A percentile compares a stretch with the other conserved stretches of the same genome.
Evolutionary conservation across 495 filamentous ascomycete genomes (phyloP).

Genomic region (Neurospora pannonica): DNA sequence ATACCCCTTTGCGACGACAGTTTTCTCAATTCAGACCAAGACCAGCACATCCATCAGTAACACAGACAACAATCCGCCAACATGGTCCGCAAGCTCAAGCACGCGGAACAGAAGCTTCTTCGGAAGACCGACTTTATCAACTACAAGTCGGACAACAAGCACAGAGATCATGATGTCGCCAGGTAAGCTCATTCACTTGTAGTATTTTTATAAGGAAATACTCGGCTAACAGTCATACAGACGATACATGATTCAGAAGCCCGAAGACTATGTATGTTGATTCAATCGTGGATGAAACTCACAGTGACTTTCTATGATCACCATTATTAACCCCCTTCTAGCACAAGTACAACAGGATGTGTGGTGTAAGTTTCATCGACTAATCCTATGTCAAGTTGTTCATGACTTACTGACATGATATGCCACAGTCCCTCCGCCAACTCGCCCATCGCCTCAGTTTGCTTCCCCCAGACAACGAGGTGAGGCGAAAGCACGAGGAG

Average conservation of each 20-base stretch:
- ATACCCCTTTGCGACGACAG: not conserved
- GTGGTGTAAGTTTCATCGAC: conserved; percentile 36
- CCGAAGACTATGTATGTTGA: conserved; percentile 46
- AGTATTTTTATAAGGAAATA: not conserved
- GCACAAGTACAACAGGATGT: conserved; percentile 78
- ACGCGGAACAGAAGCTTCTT: conserved; percentile 62
- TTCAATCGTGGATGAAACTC: conserved; percentile 52
- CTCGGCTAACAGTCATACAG: conserved; percentile 20
- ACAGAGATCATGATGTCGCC: conserved; percentile 66
- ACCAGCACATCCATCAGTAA: not conserved
- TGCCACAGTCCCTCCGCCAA: conserved; percentile 55
- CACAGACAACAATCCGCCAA: conserved; percentile 13
- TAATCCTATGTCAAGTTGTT: not conserved
- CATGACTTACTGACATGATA: not conserved
- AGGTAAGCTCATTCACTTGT: conserved; percentile 13
- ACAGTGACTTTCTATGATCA: conserved; percentile 19
- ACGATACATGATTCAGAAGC: conserved; percentile 81
- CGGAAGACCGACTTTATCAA: conserved; percentile 92
- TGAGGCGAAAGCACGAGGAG: conserved; percentile 70
- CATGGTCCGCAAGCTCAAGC: conserved; percentile 88
- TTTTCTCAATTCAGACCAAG: not conserved
- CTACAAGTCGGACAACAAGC: conserved; percentile 79
- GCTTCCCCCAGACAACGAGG: conserved; percentile 66
- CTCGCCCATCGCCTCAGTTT: conserved; percentile 68
- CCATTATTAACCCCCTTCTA: conserved; percentile 33